These are phyloP conservation scores for Arabidopsis hybrid DNA, from an alignment of 441 rosid genomes.

Conservation along the genomic window DNA sequence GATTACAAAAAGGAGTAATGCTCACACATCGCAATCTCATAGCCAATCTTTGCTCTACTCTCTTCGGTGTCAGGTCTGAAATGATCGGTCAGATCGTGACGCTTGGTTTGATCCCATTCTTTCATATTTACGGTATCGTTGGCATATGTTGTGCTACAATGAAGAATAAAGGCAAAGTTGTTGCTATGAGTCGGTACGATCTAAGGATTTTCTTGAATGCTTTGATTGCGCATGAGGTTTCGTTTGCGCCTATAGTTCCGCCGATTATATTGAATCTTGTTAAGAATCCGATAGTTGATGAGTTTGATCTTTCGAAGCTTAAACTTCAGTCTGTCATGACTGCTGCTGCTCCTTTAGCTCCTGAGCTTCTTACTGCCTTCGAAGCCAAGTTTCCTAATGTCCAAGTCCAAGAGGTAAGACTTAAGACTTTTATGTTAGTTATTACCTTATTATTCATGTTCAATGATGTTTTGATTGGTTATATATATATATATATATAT, in stretches of 20 bases:
- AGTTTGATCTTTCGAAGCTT: constrained; percentile 81
- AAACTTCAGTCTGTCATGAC: constrained; percentile 83
- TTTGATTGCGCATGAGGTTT: constrained; percentile 72
- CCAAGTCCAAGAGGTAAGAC: constrained; percentile 80
- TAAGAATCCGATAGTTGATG: constrained; percentile 81
- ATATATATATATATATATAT: background rate
- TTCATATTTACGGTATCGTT: constrained; percentile 81
- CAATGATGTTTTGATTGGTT: background rate
- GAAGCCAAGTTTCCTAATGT: constrained; percentile 81
- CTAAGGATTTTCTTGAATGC: constrained; percentile 75
- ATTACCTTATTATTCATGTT: too few species aligned
- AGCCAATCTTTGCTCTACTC: constrained; percentile 84
- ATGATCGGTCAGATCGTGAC: constrained; percentile 47
- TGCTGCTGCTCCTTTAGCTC: constrained; percentile 92
- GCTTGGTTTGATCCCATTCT: constrained; percentile 75
- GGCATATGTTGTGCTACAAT: constrained; percentile 89
- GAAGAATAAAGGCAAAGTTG: constrained; percentile 91
- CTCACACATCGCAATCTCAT: constrained; percentile 81
- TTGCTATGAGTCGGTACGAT: constrained; percentile 75
- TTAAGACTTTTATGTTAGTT: background rate
- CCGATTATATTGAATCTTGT: constrained; percentile 81
- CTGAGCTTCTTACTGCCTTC: constrained; percentile 76
- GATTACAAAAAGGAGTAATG: constrained; percentile 91
- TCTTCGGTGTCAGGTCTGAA: constrained; percentile 74
- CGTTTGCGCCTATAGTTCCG: constrained; percentile 90